These are phyloP conservation scores for Aurantiochytrium sp. DNA, from an alignment of 108 stramenopile genomes.

Conservation along the genomic window DNA sequence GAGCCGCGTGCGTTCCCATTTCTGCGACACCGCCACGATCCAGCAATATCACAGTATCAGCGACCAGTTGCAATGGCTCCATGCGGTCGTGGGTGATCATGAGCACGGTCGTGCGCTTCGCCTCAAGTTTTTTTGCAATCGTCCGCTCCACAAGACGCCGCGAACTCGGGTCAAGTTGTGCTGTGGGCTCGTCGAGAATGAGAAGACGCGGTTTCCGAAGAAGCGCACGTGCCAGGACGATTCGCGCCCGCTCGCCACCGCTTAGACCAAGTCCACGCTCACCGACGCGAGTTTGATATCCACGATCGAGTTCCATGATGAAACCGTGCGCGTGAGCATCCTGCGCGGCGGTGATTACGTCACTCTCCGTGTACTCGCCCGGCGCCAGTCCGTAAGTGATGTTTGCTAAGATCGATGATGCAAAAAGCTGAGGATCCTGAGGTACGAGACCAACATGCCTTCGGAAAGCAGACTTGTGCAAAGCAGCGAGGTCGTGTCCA, in stretches of 20 bases:
- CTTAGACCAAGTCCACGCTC: slow-evolving; percentile 59
- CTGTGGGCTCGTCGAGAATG: slow-evolving; percentile 55
- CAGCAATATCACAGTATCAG: slow-evolving; percentile 80
- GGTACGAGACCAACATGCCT: slow-evolving; percentile 76
- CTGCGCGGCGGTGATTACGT: not conserved
- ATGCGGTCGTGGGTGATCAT: slow-evolving; percentile 73
- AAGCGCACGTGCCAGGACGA: slow-evolving; percentile 71
- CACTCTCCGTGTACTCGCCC: slow-evolving; percentile 49
- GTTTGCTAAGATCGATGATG: slow-evolving; percentile 63
- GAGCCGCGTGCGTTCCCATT: slow-evolving; percentile 75
- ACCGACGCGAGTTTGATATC: slow-evolving; percentile 61
- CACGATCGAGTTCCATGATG: slow-evolving; percentile 44
- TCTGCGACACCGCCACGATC: slow-evolving; percentile 78
- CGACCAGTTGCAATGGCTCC: slow-evolving; percentile 61
- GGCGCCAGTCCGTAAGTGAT: slow-evolving; percentile 60
- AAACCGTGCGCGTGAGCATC: slow-evolving; percentile 1
- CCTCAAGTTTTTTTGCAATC: slow-evolving; percentile 50
- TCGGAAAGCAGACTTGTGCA: not conserved
- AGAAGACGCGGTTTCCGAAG: slow-evolving; percentile 56
- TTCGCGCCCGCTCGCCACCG: slow-evolving; percentile 83
- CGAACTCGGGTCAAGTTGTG: slow-evolving; percentile 69
- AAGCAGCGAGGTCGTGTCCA: slow-evolving; percentile 32
- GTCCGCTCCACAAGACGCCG: slow-evolving; percentile 65
- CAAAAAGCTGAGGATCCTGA: slow-evolving; percentile 73
- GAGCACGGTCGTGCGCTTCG: slow-evolving; percentile 57